These are phyloP conservation scores for Daldinia loculata DNA, from an alignment of 495 filamentous ascomycete species.

Conservation along the genomic window DNA sequence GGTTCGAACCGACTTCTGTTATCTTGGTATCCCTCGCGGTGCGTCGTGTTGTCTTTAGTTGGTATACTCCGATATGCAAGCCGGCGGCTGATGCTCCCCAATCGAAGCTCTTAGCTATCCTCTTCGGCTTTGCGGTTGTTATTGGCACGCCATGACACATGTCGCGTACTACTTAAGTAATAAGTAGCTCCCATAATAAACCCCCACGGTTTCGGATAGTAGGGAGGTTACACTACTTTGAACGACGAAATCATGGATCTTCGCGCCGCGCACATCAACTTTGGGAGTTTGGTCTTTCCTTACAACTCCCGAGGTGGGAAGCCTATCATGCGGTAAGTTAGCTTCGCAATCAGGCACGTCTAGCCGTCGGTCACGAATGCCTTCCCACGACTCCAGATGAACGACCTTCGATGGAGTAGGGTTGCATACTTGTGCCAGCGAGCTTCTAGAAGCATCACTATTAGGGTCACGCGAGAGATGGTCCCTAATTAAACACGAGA, in stretches of 20 bases:
- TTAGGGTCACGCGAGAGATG: neutral
- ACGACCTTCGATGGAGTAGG: slow-evolving; percentile 5
- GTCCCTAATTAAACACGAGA: slow-evolving; percentile 1
- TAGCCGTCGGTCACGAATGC: slow-evolving; percentile 29
- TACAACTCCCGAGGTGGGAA: slow-evolving; percentile 25
- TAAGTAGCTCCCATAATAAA: slow-evolving; percentile 13
- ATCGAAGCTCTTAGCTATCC: slow-evolving; percentile 27
- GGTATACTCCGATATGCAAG: slow-evolving; percentile 18
- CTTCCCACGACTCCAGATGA: slow-evolving; percentile 21
- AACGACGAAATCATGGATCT: slow-evolving; percentile 19
- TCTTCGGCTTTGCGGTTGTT: slow-evolving; percentile 43
- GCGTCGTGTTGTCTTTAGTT: slow-evolving; percentile 45
- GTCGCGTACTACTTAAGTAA: slow-evolving; percentile 14
- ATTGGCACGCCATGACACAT: slow-evolving; percentile 32
- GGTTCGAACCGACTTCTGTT: slow-evolving; percentile 71
- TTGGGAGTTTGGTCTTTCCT: slow-evolving; percentile 10
- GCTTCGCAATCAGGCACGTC: slow-evolving; percentile 37
- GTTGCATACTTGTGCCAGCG: neutral
- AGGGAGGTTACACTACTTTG: slow-evolving; percentile 31
- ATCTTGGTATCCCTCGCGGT: slow-evolving; percentile 60
- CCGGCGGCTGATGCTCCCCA: slow-evolving; percentile 36
- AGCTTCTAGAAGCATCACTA: neutral
- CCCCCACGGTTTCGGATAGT: slow-evolving; percentile 38
- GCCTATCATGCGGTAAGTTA: slow-evolving; percentile 20
- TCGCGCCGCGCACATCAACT: slow-evolving; percentile 15